Conservation (phyloP, 495 filamentous ascomycete genomes). For the Podospora pseudoanserina region DNA sequence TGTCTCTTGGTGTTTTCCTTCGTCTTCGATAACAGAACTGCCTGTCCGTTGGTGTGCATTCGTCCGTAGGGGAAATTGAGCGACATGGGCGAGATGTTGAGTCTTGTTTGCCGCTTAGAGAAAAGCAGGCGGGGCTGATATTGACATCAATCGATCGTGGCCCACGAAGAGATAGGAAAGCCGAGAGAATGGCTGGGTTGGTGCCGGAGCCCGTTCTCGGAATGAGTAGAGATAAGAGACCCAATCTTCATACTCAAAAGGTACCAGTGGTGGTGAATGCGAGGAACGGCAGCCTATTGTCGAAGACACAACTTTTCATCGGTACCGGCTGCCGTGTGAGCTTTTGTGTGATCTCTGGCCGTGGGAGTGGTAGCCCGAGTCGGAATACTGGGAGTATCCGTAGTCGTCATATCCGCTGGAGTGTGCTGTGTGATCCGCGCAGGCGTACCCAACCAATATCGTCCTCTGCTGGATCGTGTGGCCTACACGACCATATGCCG, state of each 20-base stretch:
- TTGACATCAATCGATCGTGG: constrained; percentile 45
- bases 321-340: constrained; percentile 37
- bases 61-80: constrained; percentile 15
- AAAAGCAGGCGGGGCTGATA: constrained; percentile 40
- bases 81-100: neutral
- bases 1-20: constrained; percentile 7
- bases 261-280: constrained; percentile 43
- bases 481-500: constrained; percentile 63
- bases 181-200: constrained; percentile 43
- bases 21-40: constrained; percentile 33
- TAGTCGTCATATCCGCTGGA: constrained; percentile 22
- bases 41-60: constrained; percentile 27
- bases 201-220: constrained; percentile 41
- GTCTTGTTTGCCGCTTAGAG: constrained; percentile 7
- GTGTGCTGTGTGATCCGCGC: constrained; percentile 43
- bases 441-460: constrained; percentile 78
- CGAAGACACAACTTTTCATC: constrained; percentile 55
- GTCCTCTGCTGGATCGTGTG: constrained; percentile 69
- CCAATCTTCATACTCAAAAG: constrained; percentile 47
- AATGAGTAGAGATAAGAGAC: constrained; percentile 50
- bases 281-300: constrained; percentile 45
- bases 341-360: constrained; percentile 40
- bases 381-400: constrained; percentile 40
- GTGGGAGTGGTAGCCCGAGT: constrained; percentile 51
- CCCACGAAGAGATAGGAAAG: constrained; percentile 47